phyloP scores from a whole-genome alignment of 2,329 filamentous ascomycete genomes.

The Ophidiomyces ophidiicola region DNA sequence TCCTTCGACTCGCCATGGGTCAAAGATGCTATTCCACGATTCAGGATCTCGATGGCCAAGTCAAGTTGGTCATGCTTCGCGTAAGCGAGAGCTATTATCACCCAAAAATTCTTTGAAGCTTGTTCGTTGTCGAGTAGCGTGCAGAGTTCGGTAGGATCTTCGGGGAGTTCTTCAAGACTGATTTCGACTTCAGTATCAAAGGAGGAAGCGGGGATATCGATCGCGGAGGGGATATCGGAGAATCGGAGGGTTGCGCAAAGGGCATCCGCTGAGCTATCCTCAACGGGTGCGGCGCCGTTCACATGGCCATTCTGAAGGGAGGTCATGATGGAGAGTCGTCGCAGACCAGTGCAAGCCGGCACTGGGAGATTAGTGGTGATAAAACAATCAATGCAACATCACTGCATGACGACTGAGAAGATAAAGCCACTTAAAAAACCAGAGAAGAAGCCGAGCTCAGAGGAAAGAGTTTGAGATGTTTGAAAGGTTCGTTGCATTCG shows the following conservation, averaged over 20 bases:
- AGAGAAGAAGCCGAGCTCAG: background rate
- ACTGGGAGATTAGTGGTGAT: background rate
- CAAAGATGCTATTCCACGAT: slow-evolving; percentile 62
- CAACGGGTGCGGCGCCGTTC: slow-evolving; percentile 27
- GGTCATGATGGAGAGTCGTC: slow-evolving; percentile 35
- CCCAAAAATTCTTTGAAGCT: slow-evolving; percentile 86
- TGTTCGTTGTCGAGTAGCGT: slow-evolving; percentile 89
- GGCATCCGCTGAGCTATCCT: slow-evolving; percentile 23
- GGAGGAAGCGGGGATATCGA: slow-evolving; percentile 52
- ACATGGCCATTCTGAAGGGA: slow-evolving; percentile 39
- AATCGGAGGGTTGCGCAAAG: slow-evolving; percentile 39
- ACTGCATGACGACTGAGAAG: background rate
- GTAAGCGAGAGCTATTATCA: slow-evolving; percentile 93
- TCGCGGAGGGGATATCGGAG: slow-evolving; percentile 49
- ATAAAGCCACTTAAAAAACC: background rate
- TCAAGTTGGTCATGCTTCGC: slow-evolving; percentile 92
- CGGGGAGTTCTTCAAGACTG: slow-evolving; percentile 76
- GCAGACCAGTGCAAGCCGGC: slow-evolving; percentile 1
- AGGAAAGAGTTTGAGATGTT: too few relatives aligned
- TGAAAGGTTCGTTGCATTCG: too few relatives aligned
- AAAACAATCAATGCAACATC: background rate
- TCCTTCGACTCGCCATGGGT: slow-evolving; percentile 61
- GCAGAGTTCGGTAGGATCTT: slow-evolving; percentile 90
- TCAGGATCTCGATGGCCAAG: slow-evolving; percentile 59
- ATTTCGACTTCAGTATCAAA: slow-evolving; percentile 70